These are phyloP conservation scores for Limnomonas spitsbergensis DNA, from an alignment of 139 green algal species.

Conservation along the genomic window DNA sequence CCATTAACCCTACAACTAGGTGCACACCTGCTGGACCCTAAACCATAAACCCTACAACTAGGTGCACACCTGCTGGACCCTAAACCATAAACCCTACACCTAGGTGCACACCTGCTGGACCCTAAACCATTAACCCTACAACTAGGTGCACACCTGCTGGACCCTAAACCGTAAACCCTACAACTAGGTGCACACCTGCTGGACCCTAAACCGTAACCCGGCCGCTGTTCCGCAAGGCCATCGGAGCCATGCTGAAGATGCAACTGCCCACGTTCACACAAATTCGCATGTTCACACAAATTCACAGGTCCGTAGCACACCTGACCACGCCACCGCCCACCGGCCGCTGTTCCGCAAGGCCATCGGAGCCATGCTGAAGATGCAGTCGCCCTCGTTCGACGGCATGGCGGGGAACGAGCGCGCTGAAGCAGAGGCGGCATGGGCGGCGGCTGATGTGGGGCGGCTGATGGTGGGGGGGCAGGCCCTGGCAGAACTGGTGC, in stretches of 20 bases:
- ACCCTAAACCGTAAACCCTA: no score
- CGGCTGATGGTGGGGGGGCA: neutral
- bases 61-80: no score
- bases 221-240: neutral
- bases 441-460: neutral
- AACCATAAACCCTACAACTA: no score
- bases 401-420: neutral
- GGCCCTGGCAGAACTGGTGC: neutral
- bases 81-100: no score
- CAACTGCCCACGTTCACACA: no score
- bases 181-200: no score
- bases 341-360: neutral
- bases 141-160: no score
- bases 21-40: no score
- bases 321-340: neutral
- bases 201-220: neutral
- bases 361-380: neutral
- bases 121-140: no score
- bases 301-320: neutral
- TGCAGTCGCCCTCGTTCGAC: neutral
- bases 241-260: neutral
- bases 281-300: no score
- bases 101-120: no score
- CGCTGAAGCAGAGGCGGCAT: neutral
- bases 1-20: no score